phyloP scores from a whole-genome alignment of 2,329 filamentous ascomycete genomes.

The Aureobasidium sp. region DNA sequence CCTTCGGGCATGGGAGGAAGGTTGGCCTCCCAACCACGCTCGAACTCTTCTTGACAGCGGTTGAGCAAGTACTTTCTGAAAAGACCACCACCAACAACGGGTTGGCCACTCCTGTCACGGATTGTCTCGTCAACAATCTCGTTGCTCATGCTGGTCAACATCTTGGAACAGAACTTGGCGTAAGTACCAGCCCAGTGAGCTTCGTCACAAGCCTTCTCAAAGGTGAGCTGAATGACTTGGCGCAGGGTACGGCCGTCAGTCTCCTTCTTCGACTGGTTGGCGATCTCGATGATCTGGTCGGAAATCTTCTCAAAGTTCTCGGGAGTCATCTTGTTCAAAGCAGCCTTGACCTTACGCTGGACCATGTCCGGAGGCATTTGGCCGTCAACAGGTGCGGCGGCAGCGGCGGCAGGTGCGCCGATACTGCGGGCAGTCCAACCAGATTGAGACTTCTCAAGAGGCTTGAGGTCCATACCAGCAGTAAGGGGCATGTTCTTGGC shows the following conservation, averaged over 20 bases:
- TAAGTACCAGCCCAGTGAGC: constrained; percentile 99
- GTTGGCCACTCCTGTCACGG: constrained; percentile 76
- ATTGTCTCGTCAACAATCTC: constrained; percentile 96
- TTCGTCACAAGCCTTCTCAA: constrained; percentile 98
- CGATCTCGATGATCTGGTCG: constrained; percentile 85
- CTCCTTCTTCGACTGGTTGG: constrained; percentile 91
- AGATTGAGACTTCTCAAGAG: constrained; percentile 59
- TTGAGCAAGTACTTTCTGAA: constrained; percentile 99
- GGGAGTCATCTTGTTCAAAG: constrained; percentile 99
- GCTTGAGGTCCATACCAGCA: constrained; percentile 69
- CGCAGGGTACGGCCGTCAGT: constrained; percentile 86
- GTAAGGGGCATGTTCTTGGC: constrained; percentile 90
- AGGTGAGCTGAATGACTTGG: constrained; percentile 97
- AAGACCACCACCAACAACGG: constrained; percentile 83
- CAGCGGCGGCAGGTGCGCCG: constrained; percentile 37
- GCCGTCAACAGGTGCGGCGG: constrained; percentile 34
- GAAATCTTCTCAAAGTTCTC: constrained; percentile 97
- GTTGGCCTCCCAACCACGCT: constrained; percentile 92
- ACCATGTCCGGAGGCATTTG: constrained; percentile 85
- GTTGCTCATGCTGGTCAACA: constrained; percentile 89
- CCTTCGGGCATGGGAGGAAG: constrained; percentile 70
- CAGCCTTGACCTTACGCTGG: constrained; percentile 97
- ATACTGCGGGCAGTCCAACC: constrained; percentile 88
- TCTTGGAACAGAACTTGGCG: constrained; percentile 94
- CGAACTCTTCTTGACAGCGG: constrained; percentile 96